Conservation (phyloP, 2,329 filamentous ascomycete genomes). For the Beauveria sp. region DNA sequence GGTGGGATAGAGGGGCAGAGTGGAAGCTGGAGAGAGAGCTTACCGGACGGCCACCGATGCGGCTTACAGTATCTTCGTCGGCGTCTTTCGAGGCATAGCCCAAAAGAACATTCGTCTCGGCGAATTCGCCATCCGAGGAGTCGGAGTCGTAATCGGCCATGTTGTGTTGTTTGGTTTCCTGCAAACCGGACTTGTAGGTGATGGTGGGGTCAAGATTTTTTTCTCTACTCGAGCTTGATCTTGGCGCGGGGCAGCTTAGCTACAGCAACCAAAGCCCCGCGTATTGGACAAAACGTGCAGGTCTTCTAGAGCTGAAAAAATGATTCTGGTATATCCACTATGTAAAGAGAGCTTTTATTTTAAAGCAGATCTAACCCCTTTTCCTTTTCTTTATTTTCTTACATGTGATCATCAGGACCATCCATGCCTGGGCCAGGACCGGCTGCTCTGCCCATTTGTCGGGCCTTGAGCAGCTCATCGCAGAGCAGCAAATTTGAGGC, state of each 20-base stretch:
- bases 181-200: constrained; percentile 10
- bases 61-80: constrained; percentile 76
- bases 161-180: constrained; percentile 4
- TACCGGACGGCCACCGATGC: constrained; percentile 82
- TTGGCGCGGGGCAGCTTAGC: constrained; percentile 18
- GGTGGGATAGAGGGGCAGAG: constrained; percentile 2
- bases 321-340: constrained; percentile 17
- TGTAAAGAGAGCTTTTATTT: constrained; percentile 26
- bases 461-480: constrained; percentile 93
- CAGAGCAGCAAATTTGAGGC: constrained; percentile 91
- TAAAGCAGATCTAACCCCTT: constrained; percentile 29
- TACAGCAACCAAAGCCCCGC: not conserved
- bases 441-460: constrained; percentile 75
- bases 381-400: constrained; percentile 22
- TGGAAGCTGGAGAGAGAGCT: constrained; percentile 22
- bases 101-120: constrained; percentile 79
- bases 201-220: constrained; percentile 36
- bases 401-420: constrained; percentile 47
- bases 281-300: not conserved
- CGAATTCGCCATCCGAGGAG: constrained; percentile 63
- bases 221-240: constrained; percentile 14
- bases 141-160: constrained; percentile 86
- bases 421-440: constrained; percentile 60
- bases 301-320: not conserved
- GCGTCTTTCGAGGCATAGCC: constrained; percentile 79